These are phyloP conservation scores for Termitomyces sp. DNA, from an alignment of 768 basidiomycete genomes.

Conservation along the genomic window DNA sequence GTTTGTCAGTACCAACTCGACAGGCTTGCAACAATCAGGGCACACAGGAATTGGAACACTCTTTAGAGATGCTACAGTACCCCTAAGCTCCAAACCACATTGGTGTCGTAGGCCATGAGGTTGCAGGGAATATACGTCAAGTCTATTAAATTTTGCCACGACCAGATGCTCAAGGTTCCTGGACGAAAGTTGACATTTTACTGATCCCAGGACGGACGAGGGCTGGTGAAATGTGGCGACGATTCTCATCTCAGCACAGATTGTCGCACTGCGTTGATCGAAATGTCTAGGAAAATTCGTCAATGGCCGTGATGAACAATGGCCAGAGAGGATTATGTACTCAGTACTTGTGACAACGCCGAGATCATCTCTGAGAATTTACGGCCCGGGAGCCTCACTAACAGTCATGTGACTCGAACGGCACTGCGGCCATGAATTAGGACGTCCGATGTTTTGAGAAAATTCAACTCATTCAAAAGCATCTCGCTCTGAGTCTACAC, in stretches of 20 bases:
- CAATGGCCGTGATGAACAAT: background rate
- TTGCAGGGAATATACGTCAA: slow-evolving; percentile 66
- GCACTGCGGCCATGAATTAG: too few species aligned
- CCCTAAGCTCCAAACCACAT: slow-evolving; percentile 63
- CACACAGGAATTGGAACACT: slow-evolving; percentile 51
- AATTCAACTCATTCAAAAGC: slow-evolving; percentile 12
- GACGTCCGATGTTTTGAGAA: background rate
- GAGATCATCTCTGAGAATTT: background rate
- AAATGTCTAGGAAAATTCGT: background rate
- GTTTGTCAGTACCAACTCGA: slow-evolving; percentile 10
- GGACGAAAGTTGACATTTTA: slow-evolving; percentile 60
- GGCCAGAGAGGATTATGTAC: too few species aligned
- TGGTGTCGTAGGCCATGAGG: slow-evolving; percentile 56
- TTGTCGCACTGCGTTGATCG: background rate
- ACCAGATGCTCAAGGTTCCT: slow-evolving; percentile 58
- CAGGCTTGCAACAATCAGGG: slow-evolving; percentile 8
- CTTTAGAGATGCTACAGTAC: slow-evolving; percentile 53
- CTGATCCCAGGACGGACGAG: slow-evolving; percentile 64
- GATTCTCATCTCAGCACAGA: slow-evolving; percentile 38
- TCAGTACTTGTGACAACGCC: too few species aligned
- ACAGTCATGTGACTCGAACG: background rate
- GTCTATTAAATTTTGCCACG: slow-evolving; percentile 56
- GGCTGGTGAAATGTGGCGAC: slow-evolving; percentile 74
- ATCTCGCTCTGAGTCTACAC: slow-evolving; percentile 17
- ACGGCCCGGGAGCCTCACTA: background rate